These are phyloP conservation scores for Dichomitus squalens DNA, from an alignment of 1,284 basidiomycete species.

Conservation along the genomic window DNA sequence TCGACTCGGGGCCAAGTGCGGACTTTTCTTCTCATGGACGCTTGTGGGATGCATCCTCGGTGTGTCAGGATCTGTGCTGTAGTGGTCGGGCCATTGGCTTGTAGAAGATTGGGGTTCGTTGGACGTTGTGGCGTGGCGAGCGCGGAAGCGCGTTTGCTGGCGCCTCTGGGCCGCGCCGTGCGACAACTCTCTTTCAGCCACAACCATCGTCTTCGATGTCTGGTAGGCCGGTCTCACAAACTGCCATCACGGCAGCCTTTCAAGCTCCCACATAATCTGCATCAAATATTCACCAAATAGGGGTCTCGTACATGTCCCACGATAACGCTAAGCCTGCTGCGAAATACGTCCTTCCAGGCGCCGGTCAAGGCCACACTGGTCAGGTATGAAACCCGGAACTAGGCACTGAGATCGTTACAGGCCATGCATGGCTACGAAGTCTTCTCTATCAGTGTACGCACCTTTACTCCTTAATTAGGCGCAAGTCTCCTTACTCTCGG, in stretches of 20 bases:
- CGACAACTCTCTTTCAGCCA: too few relatives aligned
- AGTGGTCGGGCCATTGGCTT: too few relatives aligned
- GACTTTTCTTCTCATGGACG: too few relatives aligned
- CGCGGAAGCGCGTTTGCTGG: too few relatives aligned
- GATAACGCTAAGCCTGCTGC: constrained; percentile 85
- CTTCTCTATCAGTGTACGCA: constrained; percentile 84
- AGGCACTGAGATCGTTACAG: constrained; percentile 86
- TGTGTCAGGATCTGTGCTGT: too few relatives aligned
- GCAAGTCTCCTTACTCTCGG: background rate
- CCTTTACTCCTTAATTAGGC: constrained; percentile 2
- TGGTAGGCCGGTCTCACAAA: background rate
- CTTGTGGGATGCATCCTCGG: too few relatives aligned
- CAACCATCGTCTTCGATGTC: too few relatives aligned
- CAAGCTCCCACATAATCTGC: constrained; percentile 59
- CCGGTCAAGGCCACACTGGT: constrained; percentile 88
- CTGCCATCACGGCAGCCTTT: constrained; percentile 53
- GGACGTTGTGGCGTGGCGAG: too few relatives aligned
- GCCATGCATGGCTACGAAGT: constrained; percentile 94
- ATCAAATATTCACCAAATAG: constrained; percentile 65
- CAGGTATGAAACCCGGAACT: constrained; percentile 88
- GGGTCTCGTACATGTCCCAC: constrained; percentile 81
- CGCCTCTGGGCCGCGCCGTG: too few relatives aligned
- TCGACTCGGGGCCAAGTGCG: too few relatives aligned
- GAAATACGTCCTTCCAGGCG: constrained; percentile 90
- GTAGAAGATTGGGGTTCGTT: too few relatives aligned